Percentiles rank a stretch among this genome's conserved stretches.
Evolutionary conservation across 2,329 filamentous ascomycete species (phyloP).

Genomic region (Scedosporium boydii): DNA sequence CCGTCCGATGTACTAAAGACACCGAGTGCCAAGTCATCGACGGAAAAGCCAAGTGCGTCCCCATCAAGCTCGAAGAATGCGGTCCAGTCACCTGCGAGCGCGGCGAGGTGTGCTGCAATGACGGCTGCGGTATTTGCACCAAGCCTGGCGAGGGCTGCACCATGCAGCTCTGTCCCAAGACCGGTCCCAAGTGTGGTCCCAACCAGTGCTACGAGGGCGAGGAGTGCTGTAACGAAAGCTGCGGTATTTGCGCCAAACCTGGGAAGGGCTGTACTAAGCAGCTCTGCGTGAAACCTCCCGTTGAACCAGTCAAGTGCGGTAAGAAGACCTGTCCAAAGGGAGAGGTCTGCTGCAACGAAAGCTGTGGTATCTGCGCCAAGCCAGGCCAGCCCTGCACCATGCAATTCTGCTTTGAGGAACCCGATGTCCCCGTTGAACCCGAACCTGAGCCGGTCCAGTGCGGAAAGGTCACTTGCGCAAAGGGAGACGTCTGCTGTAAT

Average conservation of each 20-base stretch:
- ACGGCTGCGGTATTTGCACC: slow-evolving; percentile 11
- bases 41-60: background rate
- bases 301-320: background rate
- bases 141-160: slow-evolving; percentile 9
- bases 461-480: background rate
- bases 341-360: slow-evolving; percentile 3
- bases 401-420: background rate
- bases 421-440: background rate
- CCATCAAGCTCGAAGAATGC: background rate
- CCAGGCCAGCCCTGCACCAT: background rate
- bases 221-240: slow-evolving; percentile 14
- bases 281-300: slow-evolving; percentile 7
- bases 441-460: background rate
- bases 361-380: background rate
- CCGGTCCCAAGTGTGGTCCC: background rate
- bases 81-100: background rate
- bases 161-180: slow-evolving; percentile 8
- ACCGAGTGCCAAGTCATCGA: background rate
- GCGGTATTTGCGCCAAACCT: slow-evolving; percentile 11
- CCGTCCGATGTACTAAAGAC: background rate
- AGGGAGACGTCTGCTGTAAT: slow-evolving; percentile 1
- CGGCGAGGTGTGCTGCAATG: slow-evolving; percentile 11
- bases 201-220: background rate
- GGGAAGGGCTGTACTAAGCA: slow-evolving; percentile 9
- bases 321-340: background rate